These are phyloP conservation scores for Exutisphaerella laricina DNA, from an alignment of 2,329 filamentous ascomycete species.

Conservation along the genomic window DNA sequence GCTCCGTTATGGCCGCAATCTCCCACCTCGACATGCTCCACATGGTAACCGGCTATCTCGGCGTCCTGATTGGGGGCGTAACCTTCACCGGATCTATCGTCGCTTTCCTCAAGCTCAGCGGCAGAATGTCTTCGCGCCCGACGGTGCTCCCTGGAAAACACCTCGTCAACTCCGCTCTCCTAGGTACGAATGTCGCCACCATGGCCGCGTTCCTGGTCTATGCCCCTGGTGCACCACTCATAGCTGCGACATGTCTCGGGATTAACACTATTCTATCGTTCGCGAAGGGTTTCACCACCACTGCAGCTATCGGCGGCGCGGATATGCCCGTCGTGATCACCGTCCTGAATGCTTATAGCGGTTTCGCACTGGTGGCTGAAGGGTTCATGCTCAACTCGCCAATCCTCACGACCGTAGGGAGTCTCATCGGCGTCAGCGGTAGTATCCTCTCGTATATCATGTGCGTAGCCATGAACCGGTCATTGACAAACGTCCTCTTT, in stretches of 20 bases:
- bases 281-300: slow-evolving; percentile 80
- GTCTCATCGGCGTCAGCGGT: slow-evolving; percentile 80
- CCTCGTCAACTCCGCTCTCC: slow-evolving; percentile 65
- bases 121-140: slow-evolving; percentile 73
- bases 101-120: slow-evolving; percentile 80
- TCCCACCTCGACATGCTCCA: slow-evolving; percentile 67
- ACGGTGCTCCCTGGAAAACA: slow-evolving; percentile 68
- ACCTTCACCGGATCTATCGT: slow-evolving; percentile 90
- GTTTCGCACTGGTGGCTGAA: slow-evolving; percentile 83
- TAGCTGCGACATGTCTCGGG: slow-evolving; percentile 71
- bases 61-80: slow-evolving; percentile 74
- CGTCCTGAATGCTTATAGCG: slow-evolving; percentile 83
- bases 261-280: slow-evolving; percentile 76
- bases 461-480: slow-evolving; percentile 89
- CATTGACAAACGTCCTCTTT: slow-evolving; percentile 82
- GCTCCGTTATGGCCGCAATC: slow-evolving; percentile 70
- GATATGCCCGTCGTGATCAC: slow-evolving; percentile 93
- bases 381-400: slow-evolving; percentile 89
- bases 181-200: slow-evolving; percentile 71
- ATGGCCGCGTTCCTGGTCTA: slow-evolving; percentile 80
- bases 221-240: slow-evolving; percentile 70
- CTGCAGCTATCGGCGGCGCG: slow-evolving; percentile 81
- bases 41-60: slow-evolving; percentile 78
- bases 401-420: slow-evolving; percentile 76
- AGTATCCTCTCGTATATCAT: slow-evolving; percentile 83